phyloP scores from a whole-genome alignment of 768 basidiomycete species.

The Fibroporia radiculosa region DNA sequence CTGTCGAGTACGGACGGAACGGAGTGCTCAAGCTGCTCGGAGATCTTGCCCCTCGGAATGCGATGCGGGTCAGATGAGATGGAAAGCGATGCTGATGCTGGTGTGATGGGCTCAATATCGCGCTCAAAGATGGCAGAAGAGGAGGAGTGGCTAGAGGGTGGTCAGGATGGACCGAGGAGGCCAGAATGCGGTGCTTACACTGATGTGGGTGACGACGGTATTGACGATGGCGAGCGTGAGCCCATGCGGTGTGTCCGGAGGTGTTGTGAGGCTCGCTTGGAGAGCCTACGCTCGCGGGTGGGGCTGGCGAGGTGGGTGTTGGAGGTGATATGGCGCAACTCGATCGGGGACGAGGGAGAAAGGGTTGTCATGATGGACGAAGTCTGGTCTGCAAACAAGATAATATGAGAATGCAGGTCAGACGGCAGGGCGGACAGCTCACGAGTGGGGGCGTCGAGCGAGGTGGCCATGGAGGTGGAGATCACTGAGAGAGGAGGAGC shows the following conservation, averaged over 20 bases:
- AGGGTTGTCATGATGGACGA: background rate
- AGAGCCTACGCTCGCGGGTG: constrained; percentile 29
- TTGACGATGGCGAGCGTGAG: constrained; percentile 63
- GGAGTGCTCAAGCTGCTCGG: constrained; percentile 68
- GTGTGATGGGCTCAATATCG: constrained; percentile 68
- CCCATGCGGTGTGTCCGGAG: constrained; percentile 41
- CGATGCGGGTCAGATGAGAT: constrained; percentile 57
- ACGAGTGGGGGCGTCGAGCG: background rate
- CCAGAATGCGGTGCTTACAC: constrained; percentile 39
- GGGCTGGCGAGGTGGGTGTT: constrained; percentile 33
- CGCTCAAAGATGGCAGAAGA: constrained; percentile 90
- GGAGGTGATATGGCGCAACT: constrained; percentile 53
- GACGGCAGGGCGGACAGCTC: background rate
- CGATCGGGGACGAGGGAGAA: constrained; percentile 10
- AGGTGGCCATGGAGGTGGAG: background rate
- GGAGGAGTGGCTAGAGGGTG: constrained; percentile 47
- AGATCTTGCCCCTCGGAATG: constrained; percentile 61
- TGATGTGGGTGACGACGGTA: constrained; percentile 74
- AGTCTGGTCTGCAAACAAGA: background rate
- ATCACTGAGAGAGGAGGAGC: no score
- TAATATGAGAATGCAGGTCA: background rate
- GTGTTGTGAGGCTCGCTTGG: constrained; percentile 41
- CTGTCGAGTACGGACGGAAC: constrained; percentile 83
- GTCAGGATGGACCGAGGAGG: background rate
- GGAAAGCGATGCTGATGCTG: constrained; percentile 30